Conservation (phyloP, 176 grass and related monocot genomes). For the Carex kokanica region DNA sequence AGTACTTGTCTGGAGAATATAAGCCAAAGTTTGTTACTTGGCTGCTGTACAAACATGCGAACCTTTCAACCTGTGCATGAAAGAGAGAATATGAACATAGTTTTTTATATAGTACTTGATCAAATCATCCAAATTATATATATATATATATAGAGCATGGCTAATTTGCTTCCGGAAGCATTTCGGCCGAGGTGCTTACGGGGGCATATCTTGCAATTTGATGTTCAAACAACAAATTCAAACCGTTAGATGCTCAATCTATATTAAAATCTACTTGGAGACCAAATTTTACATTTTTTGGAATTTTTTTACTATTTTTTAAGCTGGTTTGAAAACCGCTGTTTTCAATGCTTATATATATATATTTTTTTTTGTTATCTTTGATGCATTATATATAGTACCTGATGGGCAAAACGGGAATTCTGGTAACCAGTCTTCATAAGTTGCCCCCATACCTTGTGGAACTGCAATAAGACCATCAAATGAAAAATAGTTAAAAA, state of each 20-base stretch:
- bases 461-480: conserved; percentile 56
- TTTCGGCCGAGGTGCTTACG: no score
- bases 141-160: no score
- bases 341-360: no score
- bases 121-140: neutral
- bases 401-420: conserved; percentile 99
- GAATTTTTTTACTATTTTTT: no score
- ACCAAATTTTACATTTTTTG: no score
- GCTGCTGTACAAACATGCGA: conserved; percentile 89
- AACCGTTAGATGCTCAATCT: no score
- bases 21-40: conserved; percentile 84
- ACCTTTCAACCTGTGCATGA: conserved; percentile 79
- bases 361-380: neutral
- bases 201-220: no score
- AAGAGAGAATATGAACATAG: conserved; percentile 11
- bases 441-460: conserved; percentile 97
- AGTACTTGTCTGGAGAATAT: conserved; percentile 92
- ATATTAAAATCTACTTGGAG: no score
- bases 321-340: no score
- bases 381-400: neutral
- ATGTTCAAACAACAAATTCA: no score
- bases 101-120: neutral
- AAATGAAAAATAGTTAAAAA: conserved; percentile 11
- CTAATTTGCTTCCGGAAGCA: no score
- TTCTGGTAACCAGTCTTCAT: conserved; percentile 99